phyloP scores from a whole-genome alignment of 225 moss, liverwort and hornwort species.

The Physcomitrellopsis africana region DNA sequence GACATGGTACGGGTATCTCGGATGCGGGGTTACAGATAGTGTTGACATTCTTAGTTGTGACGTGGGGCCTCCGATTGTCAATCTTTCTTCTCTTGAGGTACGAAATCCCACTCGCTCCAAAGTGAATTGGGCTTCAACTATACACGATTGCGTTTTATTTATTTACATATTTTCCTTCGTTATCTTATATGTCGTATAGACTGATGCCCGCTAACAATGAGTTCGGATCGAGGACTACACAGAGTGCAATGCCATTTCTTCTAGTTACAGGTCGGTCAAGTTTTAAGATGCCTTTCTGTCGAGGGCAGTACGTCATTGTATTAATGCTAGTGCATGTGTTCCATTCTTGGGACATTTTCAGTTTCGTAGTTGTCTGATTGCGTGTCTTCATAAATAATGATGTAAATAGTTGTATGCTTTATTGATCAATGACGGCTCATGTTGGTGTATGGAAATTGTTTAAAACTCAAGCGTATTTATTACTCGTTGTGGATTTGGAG shows the following conservation, averaged over 20 bases:
- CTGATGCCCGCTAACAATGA: neutral
- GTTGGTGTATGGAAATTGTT: slow-evolving; percentile 3
- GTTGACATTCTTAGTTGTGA: slow-evolving; percentile 52
- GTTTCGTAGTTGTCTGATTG: slow-evolving; percentile 20
- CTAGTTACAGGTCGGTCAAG: neutral
- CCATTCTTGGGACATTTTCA: slow-evolving; percentile 6
- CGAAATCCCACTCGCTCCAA: slow-evolving; percentile 15
- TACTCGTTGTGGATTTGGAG: slow-evolving; percentile 25
- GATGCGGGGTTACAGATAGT: slow-evolving; percentile 43
- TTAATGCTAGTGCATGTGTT: slow-evolving; percentile 1
- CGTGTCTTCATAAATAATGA: slow-evolving; percentile 8
- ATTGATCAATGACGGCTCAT: slow-evolving; percentile 8
- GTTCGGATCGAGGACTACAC: neutral
- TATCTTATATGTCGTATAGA: no score
- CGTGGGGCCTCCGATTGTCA: slow-evolving; percentile 62
- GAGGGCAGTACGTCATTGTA: neutral
- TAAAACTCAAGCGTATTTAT: slow-evolving; percentile 13
- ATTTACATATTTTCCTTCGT: neutral
- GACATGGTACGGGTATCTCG: slow-evolving; percentile 23
- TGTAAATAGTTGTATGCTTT: neutral
- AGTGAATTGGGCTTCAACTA: neutral
- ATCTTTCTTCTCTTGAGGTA: slow-evolving; percentile 63
- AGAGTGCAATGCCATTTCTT: no score
- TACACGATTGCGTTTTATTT: slow-evolving; percentile 6
- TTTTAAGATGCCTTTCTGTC: neutral